These are phyloP conservation scores for Phytophthora citrophthora DNA, from an alignment of 352 stramenopile genomes.

Conservation along the genomic window DNA sequence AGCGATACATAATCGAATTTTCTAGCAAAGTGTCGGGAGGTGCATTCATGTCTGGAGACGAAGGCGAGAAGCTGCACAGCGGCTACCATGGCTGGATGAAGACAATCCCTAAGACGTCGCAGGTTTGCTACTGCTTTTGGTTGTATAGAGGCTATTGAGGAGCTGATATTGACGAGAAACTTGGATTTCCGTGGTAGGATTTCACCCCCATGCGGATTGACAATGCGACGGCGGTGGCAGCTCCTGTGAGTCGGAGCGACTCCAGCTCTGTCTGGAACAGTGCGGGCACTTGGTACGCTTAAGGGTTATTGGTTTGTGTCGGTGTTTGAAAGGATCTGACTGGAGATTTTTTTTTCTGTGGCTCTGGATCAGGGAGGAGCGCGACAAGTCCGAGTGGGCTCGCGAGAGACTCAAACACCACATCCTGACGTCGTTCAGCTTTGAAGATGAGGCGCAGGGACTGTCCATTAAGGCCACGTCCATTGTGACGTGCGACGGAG, in stretches of 20 bases:
- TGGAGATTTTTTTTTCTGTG: slow-evolving; percentile 3
- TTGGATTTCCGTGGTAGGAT: slow-evolving; percentile 46
- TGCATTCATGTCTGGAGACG: slow-evolving; percentile 55
- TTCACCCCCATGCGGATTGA: slow-evolving; percentile 82
- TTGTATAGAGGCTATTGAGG: too few species aligned
- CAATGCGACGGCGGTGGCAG: slow-evolving; percentile 19
- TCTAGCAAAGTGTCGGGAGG: slow-evolving; percentile 14
- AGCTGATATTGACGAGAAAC: background rate
- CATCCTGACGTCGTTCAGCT: slow-evolving; percentile 65
- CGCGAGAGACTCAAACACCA: slow-evolving; percentile 73
- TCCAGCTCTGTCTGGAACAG: slow-evolving; percentile 82
- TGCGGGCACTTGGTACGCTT: slow-evolving; percentile 74
- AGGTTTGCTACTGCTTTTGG: slow-evolving; percentile 35
- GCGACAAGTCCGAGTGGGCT: slow-evolving; percentile 85
- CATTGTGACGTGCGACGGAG: slow-evolving; percentile 75
- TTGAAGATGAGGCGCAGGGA: slow-evolving; percentile 53
- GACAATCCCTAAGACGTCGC: slow-evolving; percentile 80
- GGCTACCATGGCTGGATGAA: slow-evolving; percentile 91
- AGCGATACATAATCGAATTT: slow-evolving; percentile 27
- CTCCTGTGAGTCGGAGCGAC: slow-evolving; percentile 29
- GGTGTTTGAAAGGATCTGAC: background rate
- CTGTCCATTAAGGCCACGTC: slow-evolving; percentile 66
- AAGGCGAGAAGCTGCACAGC: slow-evolving; percentile 76
- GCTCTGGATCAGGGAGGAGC: slow-evolving; percentile 65
- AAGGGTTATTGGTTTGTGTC: slow-evolving; percentile 10